Evolutionary conservation across 495 filamentous ascomycete genomes (phyloP).

Genomic region (Venustampulla echinocandica): DNA sequence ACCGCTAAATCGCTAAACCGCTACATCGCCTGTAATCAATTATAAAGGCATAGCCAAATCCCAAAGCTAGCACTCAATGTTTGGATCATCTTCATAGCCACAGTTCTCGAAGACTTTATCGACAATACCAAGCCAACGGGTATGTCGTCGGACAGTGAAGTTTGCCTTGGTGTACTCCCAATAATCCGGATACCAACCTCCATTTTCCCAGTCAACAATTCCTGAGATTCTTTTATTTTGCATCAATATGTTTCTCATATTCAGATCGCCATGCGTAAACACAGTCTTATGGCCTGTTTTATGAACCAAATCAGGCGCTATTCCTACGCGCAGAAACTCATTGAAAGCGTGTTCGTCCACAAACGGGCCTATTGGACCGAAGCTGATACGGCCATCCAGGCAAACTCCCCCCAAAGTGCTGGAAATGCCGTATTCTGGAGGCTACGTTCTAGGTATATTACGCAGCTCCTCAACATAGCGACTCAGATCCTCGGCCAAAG

Average conservation of each 20-base stretch:
- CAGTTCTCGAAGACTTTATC: background rate
- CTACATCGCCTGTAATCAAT: too few relatives aligned
- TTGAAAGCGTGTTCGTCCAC: background rate
- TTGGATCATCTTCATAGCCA: background rate
- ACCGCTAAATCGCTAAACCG: too few relatives aligned
- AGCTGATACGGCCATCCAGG: background rate
- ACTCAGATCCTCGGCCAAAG: background rate
- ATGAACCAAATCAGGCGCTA: background rate
- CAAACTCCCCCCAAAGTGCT: background rate
- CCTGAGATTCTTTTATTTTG: constrained; percentile 29
- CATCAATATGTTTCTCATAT: constrained; percentile 27
- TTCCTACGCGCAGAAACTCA: background rate
- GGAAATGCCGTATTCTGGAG: background rate
- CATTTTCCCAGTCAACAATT: constrained; percentile 46
- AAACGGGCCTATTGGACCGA: background rate
- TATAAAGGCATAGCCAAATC: background rate
- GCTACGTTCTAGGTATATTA: background rate
- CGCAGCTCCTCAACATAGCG: background rate
- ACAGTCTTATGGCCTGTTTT: background rate
- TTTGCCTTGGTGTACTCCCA: constrained; percentile 40
- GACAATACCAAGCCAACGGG: background rate
- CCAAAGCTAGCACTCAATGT: background rate
- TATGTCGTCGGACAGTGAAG: background rate
- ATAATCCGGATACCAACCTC: constrained; percentile 42
- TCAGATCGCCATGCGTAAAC: constrained; percentile 30